Evolutionary conservation across 2,329 filamentous ascomycete genomes (phyloP), one percentile per base, ranked within the genome.

Genomic region (Pseudopithomyces maydicus): DNA sequence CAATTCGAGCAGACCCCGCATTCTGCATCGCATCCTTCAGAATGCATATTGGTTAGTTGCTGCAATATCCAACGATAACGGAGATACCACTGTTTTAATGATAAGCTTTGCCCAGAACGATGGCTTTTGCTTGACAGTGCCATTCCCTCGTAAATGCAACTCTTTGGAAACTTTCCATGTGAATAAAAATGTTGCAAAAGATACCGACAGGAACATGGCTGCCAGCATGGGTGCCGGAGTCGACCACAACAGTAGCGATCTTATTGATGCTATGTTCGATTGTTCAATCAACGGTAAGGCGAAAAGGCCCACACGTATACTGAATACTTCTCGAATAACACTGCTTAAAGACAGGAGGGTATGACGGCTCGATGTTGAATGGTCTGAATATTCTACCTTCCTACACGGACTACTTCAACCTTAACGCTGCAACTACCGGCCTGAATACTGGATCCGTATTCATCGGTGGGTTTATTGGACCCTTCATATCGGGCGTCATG

Each of bases 181-280:
- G 4, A 15, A 48, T n/a, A 12, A 26, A 20, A 7, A 57, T 57
- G 55, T 38, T 57, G 15, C 33, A 29, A 17, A 55, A 48, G 36
- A 52, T 52, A 29, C 47, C 47, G 2, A 58, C 56, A 14, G 52
- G 56, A 20, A 58, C 56, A 14, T 58, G 56, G 56, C 17, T 58
- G 22, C 56, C 56, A 2, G 52, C 52, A 6, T 47, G 52, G 42
- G 56, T 58, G 33, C 56, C 56, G 7, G 10, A 52, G 41, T 58
- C 56, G 1, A 58, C 56, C 15, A 55, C 26, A 14, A 52, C 46
- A 14, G 19, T 55, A n/a, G 44, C 52, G 7, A 33, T 58, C 19
- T 26, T 58, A 12, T 36, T 58, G 17, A 39, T n/a, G 78, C 77
- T 59, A 81, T 83, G 81, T 83, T 84, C 64, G 74, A 80, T 44